Conservation (phyloP, 2,329 filamentous ascomycete species). For the Pseudocercospora eumusae region DNA sequence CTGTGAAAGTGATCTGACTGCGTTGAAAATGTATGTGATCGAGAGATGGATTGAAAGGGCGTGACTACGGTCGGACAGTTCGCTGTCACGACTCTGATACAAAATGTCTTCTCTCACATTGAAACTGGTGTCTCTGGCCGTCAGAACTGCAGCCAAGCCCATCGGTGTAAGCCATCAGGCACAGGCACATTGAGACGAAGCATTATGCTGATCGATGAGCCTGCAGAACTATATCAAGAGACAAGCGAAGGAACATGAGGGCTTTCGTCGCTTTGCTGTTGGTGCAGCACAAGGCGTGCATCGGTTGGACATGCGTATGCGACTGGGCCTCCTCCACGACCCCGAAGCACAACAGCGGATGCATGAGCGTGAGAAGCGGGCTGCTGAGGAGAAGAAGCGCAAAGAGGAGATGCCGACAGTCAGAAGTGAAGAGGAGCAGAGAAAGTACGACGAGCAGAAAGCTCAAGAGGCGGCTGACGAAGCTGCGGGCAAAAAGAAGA, state of each 20-base stretch:
- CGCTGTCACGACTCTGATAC: slow-evolving; percentile 1
- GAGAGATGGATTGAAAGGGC: slow-evolving; percentile 1
- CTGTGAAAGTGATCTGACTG: background rate
- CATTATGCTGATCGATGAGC: slow-evolving; percentile 14
- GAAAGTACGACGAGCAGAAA: slow-evolving; percentile 57
- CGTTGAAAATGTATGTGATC: background rate
- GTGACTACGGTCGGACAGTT: background rate
- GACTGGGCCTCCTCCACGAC: slow-evolving; percentile 65
- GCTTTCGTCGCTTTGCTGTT: slow-evolving; percentile 63
- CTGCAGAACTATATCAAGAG: slow-evolving; percentile 65
- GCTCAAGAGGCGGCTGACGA: slow-evolving; percentile 39
- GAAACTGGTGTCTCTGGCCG: slow-evolving; percentile 65
- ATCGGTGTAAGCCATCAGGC: slow-evolving; percentile 60
- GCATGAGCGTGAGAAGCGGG: slow-evolving; percentile 56
- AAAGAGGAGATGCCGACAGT: slow-evolving; percentile 58
- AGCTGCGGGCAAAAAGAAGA: slow-evolving; percentile 42
- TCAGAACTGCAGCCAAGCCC: slow-evolving; percentile 67
- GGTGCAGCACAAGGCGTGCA: slow-evolving; percentile 65
- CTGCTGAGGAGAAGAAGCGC: slow-evolving; percentile 56
- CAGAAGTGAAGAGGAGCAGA: slow-evolving; percentile 62
- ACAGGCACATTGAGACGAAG: slow-evolving; percentile 21
- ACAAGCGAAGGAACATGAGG: slow-evolving; percentile 68
- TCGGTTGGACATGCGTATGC: slow-evolving; percentile 67
- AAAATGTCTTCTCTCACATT: slow-evolving; percentile 62
- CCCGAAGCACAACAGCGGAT: slow-evolving; percentile 56